Evolutionary conservation across 495 filamentous ascomycete species (phyloP), one percentile per base, ranked within the genome.

Genomic region (Achaetomiella virescens): DNA sequence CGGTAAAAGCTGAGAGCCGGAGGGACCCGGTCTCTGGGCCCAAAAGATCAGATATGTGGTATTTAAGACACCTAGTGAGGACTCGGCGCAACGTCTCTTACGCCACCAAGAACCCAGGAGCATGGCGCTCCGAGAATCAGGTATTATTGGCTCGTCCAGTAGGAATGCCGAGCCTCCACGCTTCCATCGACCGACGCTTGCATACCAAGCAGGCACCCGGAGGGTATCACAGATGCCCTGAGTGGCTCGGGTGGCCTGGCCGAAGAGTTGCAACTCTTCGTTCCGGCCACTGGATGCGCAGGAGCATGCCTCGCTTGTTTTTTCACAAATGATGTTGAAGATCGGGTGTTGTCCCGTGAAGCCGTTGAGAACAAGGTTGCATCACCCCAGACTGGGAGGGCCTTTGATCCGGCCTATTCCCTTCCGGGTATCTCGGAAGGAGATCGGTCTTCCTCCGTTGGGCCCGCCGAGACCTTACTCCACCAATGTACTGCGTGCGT

Each of bases 261-360:
- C 58, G 49, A 56, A 47, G 33, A 42, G 25, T 45, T 42, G 52
- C 58, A 55, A 31, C 45, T 48, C 47, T 46, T 47, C 41, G 18
- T 36, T 21, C 31, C 24, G 36, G 20, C 44, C 38, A 58, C 55
- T 62, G 59, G 52, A 24, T 29, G 37, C 25, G 17, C 2, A n/a
- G 25, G 6, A 27, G 31, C 17, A 20, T 36, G 35, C n/a, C 17
- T 27, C 20, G 21, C 18, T 40, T 37, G 24, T 8, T 29, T 41
- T 31, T 53, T 31, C 22, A 37, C 57, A 57, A 63, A 61, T 57
- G 55, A 55, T 35, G 45, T 58, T 42, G 25, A 42, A 58, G 57
- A 55, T 54, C 60, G 60, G 57, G 45, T 59, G 61, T 55, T 54
- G 46, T 62, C 45, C 65, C 62, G 57, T 46, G 44, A 49, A 55